phyloP scores from a whole-genome alignment of 306 rosid genomes.

The Gleditsia sinensis region DNA sequence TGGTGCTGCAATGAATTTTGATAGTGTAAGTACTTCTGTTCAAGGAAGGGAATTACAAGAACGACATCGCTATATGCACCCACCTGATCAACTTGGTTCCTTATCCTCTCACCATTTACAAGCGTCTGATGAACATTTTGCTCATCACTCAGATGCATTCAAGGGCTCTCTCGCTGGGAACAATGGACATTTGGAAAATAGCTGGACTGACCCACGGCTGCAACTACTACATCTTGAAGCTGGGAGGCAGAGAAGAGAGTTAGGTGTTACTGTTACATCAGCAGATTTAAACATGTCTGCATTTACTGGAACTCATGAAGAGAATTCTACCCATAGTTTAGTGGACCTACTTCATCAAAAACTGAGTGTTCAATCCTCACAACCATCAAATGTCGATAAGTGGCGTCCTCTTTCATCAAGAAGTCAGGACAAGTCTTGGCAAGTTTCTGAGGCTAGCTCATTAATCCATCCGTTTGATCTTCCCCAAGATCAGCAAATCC shows the following conservation, averaged over 20 bases:
- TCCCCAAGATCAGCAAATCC: conserved; percentile 53
- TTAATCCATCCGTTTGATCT: conserved; percentile 51
- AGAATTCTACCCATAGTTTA: conserved; percentile 48
- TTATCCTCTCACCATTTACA: conserved; percentile 46
- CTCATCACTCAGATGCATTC: conserved; percentile 44
- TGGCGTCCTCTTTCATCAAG: conserved; percentile 56
- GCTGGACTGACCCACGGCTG: conserved; percentile 43
- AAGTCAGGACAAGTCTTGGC: conserved; percentile 49
- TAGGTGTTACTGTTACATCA: conserved; percentile 35
- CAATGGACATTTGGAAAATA: conserved; percentile 53
- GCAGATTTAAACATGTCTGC: conserved; percentile 48
- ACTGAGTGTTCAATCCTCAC: conserved; percentile 44
- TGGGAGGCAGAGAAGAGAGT: conserved; percentile 49
- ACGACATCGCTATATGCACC: conserved; percentile 38
- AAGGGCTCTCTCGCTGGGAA: conserved; percentile 45
- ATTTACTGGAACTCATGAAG: conserved; percentile 47
- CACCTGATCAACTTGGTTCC: conserved; percentile 47
- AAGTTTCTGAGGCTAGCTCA: conserved; percentile 46
- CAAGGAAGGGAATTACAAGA: conserved; percentile 57
- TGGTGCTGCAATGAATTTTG: conserved; percentile 40
- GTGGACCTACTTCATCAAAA: conserved; percentile 57
- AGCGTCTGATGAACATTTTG: conserved; percentile 48
- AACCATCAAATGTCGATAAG: conserved; percentile 49
- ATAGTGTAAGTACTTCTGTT: conserved; percentile 19
- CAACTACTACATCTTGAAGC: conserved; percentile 54